Evolutionary conservation across 2,329 filamentous ascomycete species (phyloP).

Genomic region (Bipolaris oryzae): DNA sequence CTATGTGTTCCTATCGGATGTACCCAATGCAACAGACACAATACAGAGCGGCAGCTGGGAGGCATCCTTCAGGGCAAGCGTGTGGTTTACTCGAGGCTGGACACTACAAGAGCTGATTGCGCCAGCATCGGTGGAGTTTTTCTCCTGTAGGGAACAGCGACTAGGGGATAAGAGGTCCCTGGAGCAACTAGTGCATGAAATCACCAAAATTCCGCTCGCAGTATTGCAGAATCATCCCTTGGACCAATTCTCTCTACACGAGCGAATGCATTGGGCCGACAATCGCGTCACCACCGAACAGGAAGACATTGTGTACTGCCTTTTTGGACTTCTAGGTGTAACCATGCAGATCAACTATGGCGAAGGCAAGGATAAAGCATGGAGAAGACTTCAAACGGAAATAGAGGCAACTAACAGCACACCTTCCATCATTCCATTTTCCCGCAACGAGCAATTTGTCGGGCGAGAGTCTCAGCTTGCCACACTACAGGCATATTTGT

Average conservation of each 20-base stretch:
- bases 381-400: neutral
- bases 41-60: too few species aligned
- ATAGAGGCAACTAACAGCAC: neutral
- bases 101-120: too few species aligned
- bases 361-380: conserved; percentile 5
- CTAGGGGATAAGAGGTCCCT: neutral
- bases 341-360: conserved; percentile 23
- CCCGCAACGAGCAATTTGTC: neutral
- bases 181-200: neutral
- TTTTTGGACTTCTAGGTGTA: conserved; percentile 27
- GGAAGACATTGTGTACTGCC: conserved; percentile 27
- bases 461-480: neutral
- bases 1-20: neutral
- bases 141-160: neutral
- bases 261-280: conserved; percentile 15
- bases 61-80: too few species aligned
- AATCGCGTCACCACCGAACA: conserved; percentile 20
- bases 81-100: too few species aligned
- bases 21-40: neutral
- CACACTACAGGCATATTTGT: neutral
- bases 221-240: neutral
- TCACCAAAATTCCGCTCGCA: neutral
- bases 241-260: neutral
- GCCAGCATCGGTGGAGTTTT: too few species aligned
- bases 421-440: neutral